Percentiles rank a stretch among this genome's conserved stretches.
Evolutionary conservation across 306 rosid species (phyloP).

Genomic region (Senna siamea): DNA sequence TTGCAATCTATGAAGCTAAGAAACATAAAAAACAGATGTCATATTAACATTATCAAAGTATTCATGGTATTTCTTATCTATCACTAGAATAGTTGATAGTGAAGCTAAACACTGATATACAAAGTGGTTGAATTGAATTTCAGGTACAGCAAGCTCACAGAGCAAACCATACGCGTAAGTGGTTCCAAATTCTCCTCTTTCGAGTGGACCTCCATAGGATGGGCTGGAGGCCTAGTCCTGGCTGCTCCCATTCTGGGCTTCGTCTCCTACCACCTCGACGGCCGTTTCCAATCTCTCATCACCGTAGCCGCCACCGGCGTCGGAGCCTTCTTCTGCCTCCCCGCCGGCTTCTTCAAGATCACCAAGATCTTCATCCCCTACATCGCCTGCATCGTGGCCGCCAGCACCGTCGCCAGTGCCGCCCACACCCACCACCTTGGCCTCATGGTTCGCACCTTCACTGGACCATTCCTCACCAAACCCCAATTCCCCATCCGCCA

Average conservation of each 20-base stretch:
- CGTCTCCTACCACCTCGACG: conserved; percentile 72
- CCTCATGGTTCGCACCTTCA: conserved; percentile 68
- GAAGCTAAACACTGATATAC: too few species aligned
- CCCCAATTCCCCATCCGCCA: conserved; percentile 49
- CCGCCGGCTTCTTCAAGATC: conserved; percentile 65
- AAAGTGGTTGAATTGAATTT: background rate
- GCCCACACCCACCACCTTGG: conserved; percentile 84
- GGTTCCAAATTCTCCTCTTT: conserved; percentile 52
- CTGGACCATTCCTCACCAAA: conserved; percentile 43
- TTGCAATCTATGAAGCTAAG: too few species aligned
- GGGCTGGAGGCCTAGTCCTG: conserved; percentile 71
- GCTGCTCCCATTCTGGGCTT: conserved; percentile 67
- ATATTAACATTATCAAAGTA: too few species aligned
- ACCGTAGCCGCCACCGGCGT: conserved; percentile 52
- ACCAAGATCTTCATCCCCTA: conserved; percentile 69
- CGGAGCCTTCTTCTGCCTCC: conserved; percentile 80
- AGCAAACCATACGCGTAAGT: conserved; percentile 40
- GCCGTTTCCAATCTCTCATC: conserved; percentile 57
- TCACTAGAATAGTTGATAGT: too few species aligned
- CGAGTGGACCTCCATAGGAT: conserved; percentile 80
- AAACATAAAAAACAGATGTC: too few species aligned
- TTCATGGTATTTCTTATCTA: too few species aligned
- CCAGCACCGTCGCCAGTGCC: conserved; percentile 63
- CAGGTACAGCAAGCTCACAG: conserved; percentile 75
- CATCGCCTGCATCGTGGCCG: conserved; percentile 60